Conservation (phyloP, 345 rosid genomes). For the Toxicodendron radicans region DNA sequence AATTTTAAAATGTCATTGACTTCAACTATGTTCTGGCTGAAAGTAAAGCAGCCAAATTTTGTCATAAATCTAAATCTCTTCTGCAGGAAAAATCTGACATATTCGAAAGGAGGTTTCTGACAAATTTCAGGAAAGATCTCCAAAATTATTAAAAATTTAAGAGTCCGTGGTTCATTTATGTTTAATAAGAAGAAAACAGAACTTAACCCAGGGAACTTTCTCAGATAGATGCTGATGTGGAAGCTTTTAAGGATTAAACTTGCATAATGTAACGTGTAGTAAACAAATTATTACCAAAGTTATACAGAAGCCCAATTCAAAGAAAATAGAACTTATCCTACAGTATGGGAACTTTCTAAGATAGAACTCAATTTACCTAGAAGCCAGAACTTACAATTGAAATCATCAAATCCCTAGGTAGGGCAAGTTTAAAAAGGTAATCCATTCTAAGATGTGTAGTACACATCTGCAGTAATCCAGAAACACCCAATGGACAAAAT, state of each 20-base stretch:
- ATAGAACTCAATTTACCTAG: not conserved
- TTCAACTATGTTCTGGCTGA: not conserved
- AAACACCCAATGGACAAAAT: not conserved
- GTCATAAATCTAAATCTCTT: not conserved
- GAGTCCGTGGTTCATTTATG: not conserved
- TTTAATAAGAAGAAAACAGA: too few species aligned
- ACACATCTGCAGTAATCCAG: not conserved
- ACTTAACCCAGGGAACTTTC: too few species aligned
- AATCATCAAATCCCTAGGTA: conserved; percentile 3
- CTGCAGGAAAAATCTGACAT: not conserved
- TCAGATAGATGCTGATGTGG: not conserved
- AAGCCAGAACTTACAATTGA: not conserved
- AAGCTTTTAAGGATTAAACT: not conserved
- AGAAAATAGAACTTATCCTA: not conserved
- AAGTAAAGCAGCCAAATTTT: not conserved
- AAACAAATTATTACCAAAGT: not conserved
- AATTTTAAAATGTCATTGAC: not conserved
- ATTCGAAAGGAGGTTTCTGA: not conserved
- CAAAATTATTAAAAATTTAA: not conserved
- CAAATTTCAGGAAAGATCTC: not conserved
- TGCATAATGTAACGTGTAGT: too few species aligned
- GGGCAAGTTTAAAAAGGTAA: not conserved
- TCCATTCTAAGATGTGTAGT: not conserved
- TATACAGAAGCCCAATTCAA: not conserved
- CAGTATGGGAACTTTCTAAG: not conserved